Conservation (phyloP, 805 yeast genomes). For the Wickerhamomyces kurtzmanii region DNA sequence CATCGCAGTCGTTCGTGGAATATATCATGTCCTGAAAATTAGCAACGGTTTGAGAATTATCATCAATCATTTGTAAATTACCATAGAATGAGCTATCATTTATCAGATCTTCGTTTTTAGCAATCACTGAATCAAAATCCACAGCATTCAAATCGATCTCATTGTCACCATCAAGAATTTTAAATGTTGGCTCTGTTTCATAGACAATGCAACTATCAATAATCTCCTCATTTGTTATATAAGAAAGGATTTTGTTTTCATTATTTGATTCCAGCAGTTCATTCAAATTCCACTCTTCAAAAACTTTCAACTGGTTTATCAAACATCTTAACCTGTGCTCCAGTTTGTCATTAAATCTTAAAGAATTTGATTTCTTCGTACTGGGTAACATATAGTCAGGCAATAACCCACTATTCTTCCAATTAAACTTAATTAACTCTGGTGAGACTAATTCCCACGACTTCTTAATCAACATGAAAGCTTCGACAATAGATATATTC, state of each 20-base stretch:
- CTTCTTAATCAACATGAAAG: constrained; percentile 46
- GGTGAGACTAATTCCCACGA: constrained; percentile 40
- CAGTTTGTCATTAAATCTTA: constrained; percentile 25
- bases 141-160: constrained; percentile 3
- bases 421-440: constrained; percentile 26
- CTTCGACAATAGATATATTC: constrained; percentile 40
- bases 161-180: too few relatives aligned
- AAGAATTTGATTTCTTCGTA: constrained; percentile 19
- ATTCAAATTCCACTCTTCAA: constrained; percentile 48
- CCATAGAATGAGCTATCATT: too few relatives aligned
- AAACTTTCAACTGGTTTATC: constrained; percentile 39
- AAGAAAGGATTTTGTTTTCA: constrained; percentile 32
- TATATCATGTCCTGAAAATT: too few relatives aligned
- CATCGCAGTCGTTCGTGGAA: too few relatives aligned
- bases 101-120: constrained; percentile 2
- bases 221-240: constrained; percentile 50
- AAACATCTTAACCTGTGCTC: constrained; percentile 29
- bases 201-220: constrained; percentile 52
- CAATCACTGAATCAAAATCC: constrained; percentile 2
- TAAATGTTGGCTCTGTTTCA: constrained; percentile 22
- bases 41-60: too few relatives aligned
- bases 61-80: too few relatives aligned
- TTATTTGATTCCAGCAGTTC: constrained; percentile 39
- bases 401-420: constrained; percentile 33
- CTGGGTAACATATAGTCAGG: constrained; percentile 20